Conservation (phyloP, 352 stramenopile species). For the Globisporangium polare region DNA sequence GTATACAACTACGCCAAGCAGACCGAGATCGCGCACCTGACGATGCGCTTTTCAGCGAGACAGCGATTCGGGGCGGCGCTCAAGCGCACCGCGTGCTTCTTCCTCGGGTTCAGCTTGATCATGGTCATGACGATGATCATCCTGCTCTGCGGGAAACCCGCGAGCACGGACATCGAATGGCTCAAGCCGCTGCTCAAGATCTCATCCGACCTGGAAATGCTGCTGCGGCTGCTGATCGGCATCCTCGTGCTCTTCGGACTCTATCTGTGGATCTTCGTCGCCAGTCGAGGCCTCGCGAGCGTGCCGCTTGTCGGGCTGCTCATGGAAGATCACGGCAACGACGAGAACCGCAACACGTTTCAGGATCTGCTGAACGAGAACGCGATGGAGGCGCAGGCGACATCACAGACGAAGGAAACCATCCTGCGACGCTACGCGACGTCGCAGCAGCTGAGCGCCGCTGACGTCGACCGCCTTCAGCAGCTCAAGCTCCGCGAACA, state of each 20-base stretch:
- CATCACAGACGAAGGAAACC: slow-evolving; percentile 62
- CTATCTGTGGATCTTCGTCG: slow-evolving; percentile 79
- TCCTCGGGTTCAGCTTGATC: slow-evolving; percentile 62
- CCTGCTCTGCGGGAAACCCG: slow-evolving; percentile 72
- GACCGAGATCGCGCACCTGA: slow-evolving; percentile 82
- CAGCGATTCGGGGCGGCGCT: slow-evolving; percentile 53
- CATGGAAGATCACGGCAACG: slow-evolving; percentile 69
- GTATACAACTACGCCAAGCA: slow-evolving; percentile 82
- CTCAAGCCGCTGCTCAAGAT: slow-evolving; percentile 76
- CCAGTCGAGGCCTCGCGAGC: slow-evolving; percentile 59
- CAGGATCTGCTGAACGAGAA: slow-evolving; percentile 73
- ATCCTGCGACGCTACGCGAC: slow-evolving; percentile 64
- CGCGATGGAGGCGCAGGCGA: slow-evolving; percentile 64
- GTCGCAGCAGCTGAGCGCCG: slow-evolving; percentile 58
- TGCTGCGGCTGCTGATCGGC: slow-evolving; percentile 67
- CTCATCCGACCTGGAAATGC: slow-evolving; percentile 67
- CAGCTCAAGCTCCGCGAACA: slow-evolving; percentile 70
- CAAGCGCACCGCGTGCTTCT: slow-evolving; percentile 75
- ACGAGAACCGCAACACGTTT: slow-evolving; percentile 68
- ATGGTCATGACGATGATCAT: slow-evolving; percentile 66
- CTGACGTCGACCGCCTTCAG: slow-evolving; percentile 66
- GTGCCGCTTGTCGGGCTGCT: slow-evolving; percentile 74
- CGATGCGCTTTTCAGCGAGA: slow-evolving; percentile 48
- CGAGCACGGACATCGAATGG: slow-evolving; percentile 76
- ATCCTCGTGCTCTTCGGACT: slow-evolving; percentile 69